phyloP scores from a whole-genome alignment of 768 basidiomycete genomes.

The Boletus subparvulus region DNA sequence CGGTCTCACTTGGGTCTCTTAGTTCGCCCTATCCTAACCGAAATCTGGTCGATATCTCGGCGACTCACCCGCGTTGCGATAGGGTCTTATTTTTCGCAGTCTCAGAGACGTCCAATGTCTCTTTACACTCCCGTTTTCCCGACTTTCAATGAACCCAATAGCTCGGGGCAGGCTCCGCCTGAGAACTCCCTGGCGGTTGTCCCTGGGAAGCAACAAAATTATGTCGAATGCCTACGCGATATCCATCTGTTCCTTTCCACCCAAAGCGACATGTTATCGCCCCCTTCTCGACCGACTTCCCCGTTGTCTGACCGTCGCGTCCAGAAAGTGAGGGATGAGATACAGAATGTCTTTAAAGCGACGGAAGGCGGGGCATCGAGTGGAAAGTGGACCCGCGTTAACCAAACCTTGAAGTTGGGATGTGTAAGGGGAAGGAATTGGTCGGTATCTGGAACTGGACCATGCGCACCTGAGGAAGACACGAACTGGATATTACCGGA shows the following conservation, averaged over 20 bases:
- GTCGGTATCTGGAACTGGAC: slow-evolving; percentile 26
- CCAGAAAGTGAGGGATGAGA: slow-evolving; percentile 33
- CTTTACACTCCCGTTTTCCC: slow-evolving; percentile 38
- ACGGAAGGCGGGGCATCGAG: slow-evolving; percentile 41
- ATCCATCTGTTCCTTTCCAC: slow-evolving; percentile 34
- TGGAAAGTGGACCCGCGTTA: slow-evolving; percentile 48
- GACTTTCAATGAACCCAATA: slow-evolving; percentile 11
- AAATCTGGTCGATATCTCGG: background rate
- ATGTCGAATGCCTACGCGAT: slow-evolving; percentile 31
- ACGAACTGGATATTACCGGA: slow-evolving; percentile 40
- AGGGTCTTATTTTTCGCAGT: background rate
- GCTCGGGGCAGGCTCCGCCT: slow-evolving; percentile 6
- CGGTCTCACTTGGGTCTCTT: background rate
- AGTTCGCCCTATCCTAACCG: background rate
- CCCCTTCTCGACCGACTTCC: slow-evolving; percentile 36
- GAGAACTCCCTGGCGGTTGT: background rate
- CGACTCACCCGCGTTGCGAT: background rate
- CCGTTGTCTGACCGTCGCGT: slow-evolving; percentile 29
- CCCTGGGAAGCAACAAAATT: slow-evolving; percentile 14
- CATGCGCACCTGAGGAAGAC: slow-evolving; percentile 21
- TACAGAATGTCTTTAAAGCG: slow-evolving; percentile 36
- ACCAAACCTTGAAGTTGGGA: slow-evolving; percentile 40
- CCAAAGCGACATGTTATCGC: slow-evolving; percentile 32
- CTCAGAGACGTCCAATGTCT: slow-evolving; percentile 24
- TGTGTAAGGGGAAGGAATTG: slow-evolving; percentile 38